Evolutionary conservation across 2,329 filamentous ascomycete species (phyloP), one percentile per base, ranked within the genome.

Genomic region (Aspergillus intermedius): DNA sequence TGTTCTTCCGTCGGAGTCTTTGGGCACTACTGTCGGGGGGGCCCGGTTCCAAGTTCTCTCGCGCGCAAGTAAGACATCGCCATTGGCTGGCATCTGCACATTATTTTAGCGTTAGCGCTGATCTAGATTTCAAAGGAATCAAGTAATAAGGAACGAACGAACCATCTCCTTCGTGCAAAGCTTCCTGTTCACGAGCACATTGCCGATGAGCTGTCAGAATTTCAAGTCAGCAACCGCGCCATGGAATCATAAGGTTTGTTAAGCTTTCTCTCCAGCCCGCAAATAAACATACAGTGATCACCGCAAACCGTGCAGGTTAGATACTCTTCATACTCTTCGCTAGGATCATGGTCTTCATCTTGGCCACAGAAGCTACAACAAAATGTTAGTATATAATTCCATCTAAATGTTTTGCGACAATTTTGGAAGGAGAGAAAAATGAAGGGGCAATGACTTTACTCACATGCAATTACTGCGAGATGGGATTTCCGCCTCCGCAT

Each of bases 271-370:
- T 54, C 42, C 44, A 54, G 53, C 51, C 56, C 58, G 53, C 46
- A 53, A 56, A 53, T 51, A 47, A 53, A 81, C 87, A 70, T 76
- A 95, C 90, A 84, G 69, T 89, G 87, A 64, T 91, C 87, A 56
- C 84, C 84, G 69, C 91, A 97, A 54, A 82, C 77, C 51, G 75
- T 76, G 68, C 91, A 96, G 46, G 83, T 74, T 51, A 96, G 74
- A 65, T 86, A 89, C 50, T 84, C 77, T 67, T 93, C 89, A 60
- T 85, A 93, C 55, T 91, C 87, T 56, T 88, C 86, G 54, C 80
- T 83, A 1, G 88, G 87, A 59, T 91, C 88, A 54, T 91, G 78
- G 47, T 93, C 87, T 70, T 94, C 88, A 55, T 87, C 84, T 65
- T 88, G 79, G 49, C 83, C 83, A 71, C 91, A 96, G 61, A 91